Evolutionary conservation across 2,329 filamentous ascomycete species (phyloP), one percentile per base, ranked within the genome.

Genomic region (Didymella sp.): DNA sequence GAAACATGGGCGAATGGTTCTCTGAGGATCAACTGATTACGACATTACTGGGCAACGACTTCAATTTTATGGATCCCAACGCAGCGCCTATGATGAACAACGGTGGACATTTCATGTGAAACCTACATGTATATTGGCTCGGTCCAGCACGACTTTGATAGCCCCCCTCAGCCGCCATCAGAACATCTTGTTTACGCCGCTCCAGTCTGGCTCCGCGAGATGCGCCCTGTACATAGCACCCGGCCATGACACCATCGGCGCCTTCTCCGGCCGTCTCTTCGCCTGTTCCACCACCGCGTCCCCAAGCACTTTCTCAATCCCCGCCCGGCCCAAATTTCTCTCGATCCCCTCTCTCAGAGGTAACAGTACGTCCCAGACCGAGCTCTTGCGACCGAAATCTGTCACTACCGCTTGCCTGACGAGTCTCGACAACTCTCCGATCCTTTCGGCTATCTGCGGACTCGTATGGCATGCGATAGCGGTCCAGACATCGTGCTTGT

Each of bases 401-500:
- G 76, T 71, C 31, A 75, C 48, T 2, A 80, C 74, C 4, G 70
- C 79, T 28, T 69, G 42, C 12, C 77, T 63, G 24, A 81, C 71
- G 4, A 80, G 54, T 15, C 71, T 61, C 6, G 76, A 66, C 35
- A 81, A 63, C 15, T 75, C 66, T 27, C 70, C 66, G 37, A 81
- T 80, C 0, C 77, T 67, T 61, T 81, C 77, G n/a, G 77, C 78
- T 46, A 81, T 78, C 0, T 75, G 73, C 2, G 76, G 75, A n/a
- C 71, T 76, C 1, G 76, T 80, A 54, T 81, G 79, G 28, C 79
- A 60, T 0, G 79, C 77, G 47, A 82, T 80, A 0, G 79, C 78
- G 6, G 71, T 74, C 79, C 79, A 81, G 17, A 80, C 76, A n/a
- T 77, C 69, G 28, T 77, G 75, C 12, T 63, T 64, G 24, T 77